Evolutionary conservation across 2,329 filamentous ascomycete genomes (phyloP), one percentile per base, ranked within the genome.

Genomic region (Fusarium goolgardi): DNA sequence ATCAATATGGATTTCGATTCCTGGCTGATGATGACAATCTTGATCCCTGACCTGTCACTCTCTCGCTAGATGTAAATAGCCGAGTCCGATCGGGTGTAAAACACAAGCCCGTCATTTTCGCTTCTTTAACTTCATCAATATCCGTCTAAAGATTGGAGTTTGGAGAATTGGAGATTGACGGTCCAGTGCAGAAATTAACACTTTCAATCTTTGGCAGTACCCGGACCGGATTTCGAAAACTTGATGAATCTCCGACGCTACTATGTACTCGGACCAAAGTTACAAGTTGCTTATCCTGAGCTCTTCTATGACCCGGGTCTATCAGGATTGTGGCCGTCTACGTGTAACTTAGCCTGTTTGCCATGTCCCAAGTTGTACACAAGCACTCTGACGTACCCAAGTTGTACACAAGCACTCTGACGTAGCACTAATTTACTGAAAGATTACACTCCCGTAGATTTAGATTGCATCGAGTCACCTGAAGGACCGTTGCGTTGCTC

Each of bases 21-120:
- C 47, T 63, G 27, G 70, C 69, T 73, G 35, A 39, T 39, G 69
- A 67, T 58, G 71, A 70, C 34, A 23, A 25, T 44, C 32, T 21
- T 44, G 37, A 51, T 57, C 46, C 61, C 63, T 71, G 41, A 51
- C 62, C 63, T 47, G 65, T 45, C 56, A 59, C 59, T 51, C 50
- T 51, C 55, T 37, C 52, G 39, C 39, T 51, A 58, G 59, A 50
- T 46, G 35, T 53, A 47, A 49, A 59, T 67, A 58, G 63, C 71
- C 72, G 72, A 74, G 59, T 29, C 68, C 53, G 71, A 67, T 59
- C 72, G 72, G 72, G 47, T 61, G 61, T 66, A 63, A 50, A 54
- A 49, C 43, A 50, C 56, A 54, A 44, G 45, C 31, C 69, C 72
- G 72, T 67, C 61, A 51, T 73, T 71, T 65, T 66, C 41, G 40